Base-by-base conservation (phyloP, 345 rosid genomes). In the Anacardium occidentale region DNA sequence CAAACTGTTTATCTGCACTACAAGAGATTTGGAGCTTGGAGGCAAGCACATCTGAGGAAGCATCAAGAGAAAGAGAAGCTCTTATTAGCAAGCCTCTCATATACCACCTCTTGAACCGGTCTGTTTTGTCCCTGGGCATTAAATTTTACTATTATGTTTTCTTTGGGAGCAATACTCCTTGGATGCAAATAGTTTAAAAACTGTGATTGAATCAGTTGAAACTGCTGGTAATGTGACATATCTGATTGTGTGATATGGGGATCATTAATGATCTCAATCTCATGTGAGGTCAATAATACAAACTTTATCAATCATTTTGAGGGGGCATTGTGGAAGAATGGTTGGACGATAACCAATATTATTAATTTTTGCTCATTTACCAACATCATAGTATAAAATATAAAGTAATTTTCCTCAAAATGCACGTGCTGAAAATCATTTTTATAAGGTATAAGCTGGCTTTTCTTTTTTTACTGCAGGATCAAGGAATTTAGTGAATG, bases 1-100 rank as follows among this genome's bases (percentile, higher is more conserved):
- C 96, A 60, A 95, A 88, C 74, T 92, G 99, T 82, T 84, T 95
- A 70, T 83, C 86, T 74, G 85, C 97, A 57, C 83, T 95, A 75
- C 98, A 95, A 95, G 99, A 95, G 84, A 92, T 92, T 71, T 95
- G 98, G 98, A 88, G 84, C 63, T 79, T 85, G 15, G 99, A 95
- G 83, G 89, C 96, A 58, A 83, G 85, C 81, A 87, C 81, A 42
- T 92, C 98, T 42, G 98, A 91, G 82, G 98, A 92, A 73, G 99
- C 99, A 60, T 81, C 83, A 11, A 79, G 87, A 81, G 97, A 91
- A 85, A 89, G 84, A 79, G 98, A 95, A 76, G 80, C 89, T 58
- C 81, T 95, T 65, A 68, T 92, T 71, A 89, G 96, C 91, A 91
- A 91, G 81, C 88, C 89, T 51, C 21, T 95, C 71, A 79, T 92